Evolutionary conservation across 176 grass and related monocot genomes (phyloP), one percentile per base, ranked within the genome.

Genomic region (Otatea glauca): DNA sequence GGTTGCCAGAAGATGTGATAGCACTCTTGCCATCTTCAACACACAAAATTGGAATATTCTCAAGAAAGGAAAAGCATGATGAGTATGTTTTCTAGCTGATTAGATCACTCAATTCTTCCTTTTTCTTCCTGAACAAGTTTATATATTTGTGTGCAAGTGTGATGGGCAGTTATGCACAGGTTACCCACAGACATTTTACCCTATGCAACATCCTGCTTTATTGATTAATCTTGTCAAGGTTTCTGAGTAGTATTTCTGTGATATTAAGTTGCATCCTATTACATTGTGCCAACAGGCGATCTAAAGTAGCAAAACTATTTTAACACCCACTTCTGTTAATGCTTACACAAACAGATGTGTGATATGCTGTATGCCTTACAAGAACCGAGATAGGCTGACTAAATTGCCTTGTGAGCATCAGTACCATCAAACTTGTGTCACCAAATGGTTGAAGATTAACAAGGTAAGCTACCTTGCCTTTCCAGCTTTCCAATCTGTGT

Each of bases 401-500:
- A 94, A 55, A 70, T 91, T 98, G 86, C 88, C 96, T 61, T 98
- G 96, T 71, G 41, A 81, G 35, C 96, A 98, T 88, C 88, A 92
- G 44, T 98, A 98, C 67, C 93, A 94, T 86, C 80, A 75, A 74
- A 48, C n/a, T 79, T 98, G 96, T 88, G 82, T 94, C 4, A 54
- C 83, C 14, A 94, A 89, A 90, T 98, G 93, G 91, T 77, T 98
- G 74, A 94, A 86, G 74, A 98, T 98, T 80, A 94, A 95, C 41
- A 98, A 96, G 86, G 96, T 94, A 87, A 76, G 18, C 27, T 81
- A 68, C 18, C 39, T 71, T 8, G 1, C 32, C 5, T 87, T 85
- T 83, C 35, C 18, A 80, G 20, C 20, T 51, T 85, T 70, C 51
- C 38, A 5, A 62, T 86, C 8, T 54, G 17, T 37, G 2, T 21